Evolutionary conservation across 2,329 filamentous ascomycete species (phyloP).

Genomic region (Aspergillus persii): DNA sequence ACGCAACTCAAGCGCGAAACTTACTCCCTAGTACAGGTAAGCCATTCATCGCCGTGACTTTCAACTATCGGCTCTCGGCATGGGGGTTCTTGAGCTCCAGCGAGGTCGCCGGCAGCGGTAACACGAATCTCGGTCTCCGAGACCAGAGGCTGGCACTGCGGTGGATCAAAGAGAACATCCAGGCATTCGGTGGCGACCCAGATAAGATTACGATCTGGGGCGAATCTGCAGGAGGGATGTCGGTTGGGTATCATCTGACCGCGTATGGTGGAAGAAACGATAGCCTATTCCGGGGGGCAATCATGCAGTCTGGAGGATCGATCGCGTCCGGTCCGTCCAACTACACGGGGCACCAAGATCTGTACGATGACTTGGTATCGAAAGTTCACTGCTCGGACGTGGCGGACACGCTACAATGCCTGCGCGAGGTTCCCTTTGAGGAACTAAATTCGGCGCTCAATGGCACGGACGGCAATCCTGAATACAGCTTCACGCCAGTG

Average conservation of each 20-base stretch:
- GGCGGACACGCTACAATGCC: conserved; percentile 61
- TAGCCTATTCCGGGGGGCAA: conserved; percentile 53
- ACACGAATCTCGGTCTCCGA: conserved; percentile 57
- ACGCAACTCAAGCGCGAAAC: not conserved
- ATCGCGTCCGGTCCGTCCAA: conserved; percentile 45
- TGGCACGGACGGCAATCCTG: conserved; percentile 34
- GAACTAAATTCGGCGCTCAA: conserved; percentile 57
- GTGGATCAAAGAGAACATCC: conserved; percentile 39
- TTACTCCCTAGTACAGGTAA: conserved; percentile 29
- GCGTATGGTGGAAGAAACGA: conserved; percentile 57
- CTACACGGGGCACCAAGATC: conserved; percentile 37
- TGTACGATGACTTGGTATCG: conserved; percentile 62
- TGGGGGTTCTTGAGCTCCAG: conserved; percentile 55
- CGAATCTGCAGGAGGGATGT: conserved; percentile 54
- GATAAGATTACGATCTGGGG: conserved; percentile 52
- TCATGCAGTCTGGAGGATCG: conserved; percentile 53
- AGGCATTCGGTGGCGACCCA: conserved; percentile 34
- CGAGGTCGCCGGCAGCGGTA: conserved; percentile 42
- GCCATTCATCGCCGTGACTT: conserved; percentile 54
- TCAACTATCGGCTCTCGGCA: conserved; percentile 54
- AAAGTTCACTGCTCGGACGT: conserved; percentile 59
- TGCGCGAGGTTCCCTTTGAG: conserved; percentile 60
- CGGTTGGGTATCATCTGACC: conserved; percentile 51
- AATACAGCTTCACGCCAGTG: conserved; percentile 38
- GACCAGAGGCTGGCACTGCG: conserved; percentile 39